Evolutionary conservation across 345 rosid genomes (phyloP), one percentile per base, ranked within the genome.

Genomic region (Ailanthus altissimus): DNA sequence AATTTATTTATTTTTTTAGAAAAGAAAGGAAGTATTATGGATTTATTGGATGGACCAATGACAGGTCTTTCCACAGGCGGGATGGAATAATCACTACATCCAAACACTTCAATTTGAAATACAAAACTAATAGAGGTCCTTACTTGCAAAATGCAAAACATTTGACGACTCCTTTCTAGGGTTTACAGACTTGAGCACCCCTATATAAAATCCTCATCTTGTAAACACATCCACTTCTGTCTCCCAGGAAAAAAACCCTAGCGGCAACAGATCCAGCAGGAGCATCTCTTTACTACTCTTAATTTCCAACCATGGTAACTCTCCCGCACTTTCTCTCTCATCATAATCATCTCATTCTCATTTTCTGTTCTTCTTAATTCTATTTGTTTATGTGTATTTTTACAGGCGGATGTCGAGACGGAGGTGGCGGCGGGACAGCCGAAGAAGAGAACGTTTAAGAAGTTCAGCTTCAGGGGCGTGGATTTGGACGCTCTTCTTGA

Each of bases 401-500:
- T 26, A 32, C 69, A 81, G 89, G 88, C 88, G 75, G 86, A 86
- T 72, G 89, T 74, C 61, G 90, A 80, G 42, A 43, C 86, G 7
- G 90, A 84, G 32, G 83, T 83, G 7, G 86, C 87, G 26, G 85
- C 85, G 32, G 90, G 79, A 8, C 77, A 13, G 78, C 88, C 87
- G 21, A 86, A 86, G 87, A 86, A 86, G 88, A 86, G 90, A 77
- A 86, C 90, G 64, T 88, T 86, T 80, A 88, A 86, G 85, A 86
- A 86, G 86, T 86, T 88, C 82, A 82, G 85, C 53, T 86, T 80
- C 86, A 79, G 87, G 40, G 92, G 92, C 21, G 88, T 89, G 18
- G 90, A 86, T 81, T 64, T 86, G 81, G 90, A 89, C 68, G 90
- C 88, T 15, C 88, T 94, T 68, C 89, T 94, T 21, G 98, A 94